Evolutionary conservation across 495 filamentous ascomycete genomes (phyloP), one percentile per base, ranked within the genome.

Genomic region (Extremus antarcticus): DNA sequence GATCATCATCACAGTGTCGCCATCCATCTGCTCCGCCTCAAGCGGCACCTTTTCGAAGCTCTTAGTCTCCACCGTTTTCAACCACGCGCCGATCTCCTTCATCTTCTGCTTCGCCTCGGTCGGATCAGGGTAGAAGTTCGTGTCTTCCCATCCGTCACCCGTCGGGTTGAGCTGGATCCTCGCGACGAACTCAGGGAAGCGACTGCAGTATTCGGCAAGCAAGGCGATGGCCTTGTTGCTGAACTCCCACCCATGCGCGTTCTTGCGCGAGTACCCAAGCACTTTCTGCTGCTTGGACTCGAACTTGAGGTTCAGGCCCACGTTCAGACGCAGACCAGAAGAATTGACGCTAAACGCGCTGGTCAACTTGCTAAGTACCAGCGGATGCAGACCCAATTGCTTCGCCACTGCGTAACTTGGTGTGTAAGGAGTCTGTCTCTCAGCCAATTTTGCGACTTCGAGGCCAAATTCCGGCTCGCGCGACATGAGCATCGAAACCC

Each of bases 281-380:
- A 99, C 94, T 69, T 99, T 99, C 53, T 88, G 80, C 70, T 96
- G 94, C 70, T 83, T 88, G 0, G 84, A 85, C 67, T 99, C 91
- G 54, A 97, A 97, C 66, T 99, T 99, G 55, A 99, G 74, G 65
- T 97, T 99, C 40, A 99, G 74, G 9, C 94, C 94, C 15, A 99
- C 73, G 62, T 99, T 97, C 40, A 94, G 77, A 45, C 84, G 79
- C 47, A 81, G 77, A 2, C 86, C 88, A 21, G 85, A 78, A 2
- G 91, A 83, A 43, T 80, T 77, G 50, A 97, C 88, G 38, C 80
- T 83, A 70, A 94, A 97, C 0, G 90, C 86, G 0, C 91, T 92
- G 0, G 92, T 97, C 56, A 99, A 88, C 74, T 95, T 99, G 67
- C 88, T 92, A 21, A 99, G 74, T 0, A 91, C 85, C 40, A 99